phyloP scores from a whole-genome alignment of 176 grass and related monocot genomes.

The Olyra latifolia region DNA sequence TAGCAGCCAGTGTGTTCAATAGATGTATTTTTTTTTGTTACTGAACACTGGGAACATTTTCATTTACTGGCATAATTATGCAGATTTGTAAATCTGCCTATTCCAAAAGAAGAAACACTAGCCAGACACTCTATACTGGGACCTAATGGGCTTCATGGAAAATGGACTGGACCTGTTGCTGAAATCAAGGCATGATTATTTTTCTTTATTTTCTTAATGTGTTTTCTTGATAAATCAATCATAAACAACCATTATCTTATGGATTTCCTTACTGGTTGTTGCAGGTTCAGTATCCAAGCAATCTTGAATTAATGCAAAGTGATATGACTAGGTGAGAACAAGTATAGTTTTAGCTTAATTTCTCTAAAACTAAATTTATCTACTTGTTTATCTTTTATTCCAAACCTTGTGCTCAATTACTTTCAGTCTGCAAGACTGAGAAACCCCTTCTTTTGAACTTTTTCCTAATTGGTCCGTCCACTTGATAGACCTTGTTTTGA shows the following conservation, averaged over 20 bases:
- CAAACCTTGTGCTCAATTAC: not conserved
- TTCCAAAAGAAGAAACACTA: constrained; percentile 96
- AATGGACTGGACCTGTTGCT: constrained; percentile 67
- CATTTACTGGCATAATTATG: constrained; percentile 35
- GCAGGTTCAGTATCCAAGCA: constrained; percentile 96
- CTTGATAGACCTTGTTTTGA: not conserved
- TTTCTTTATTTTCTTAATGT: constrained; percentile 28
- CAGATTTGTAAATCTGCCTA: constrained; percentile 72
- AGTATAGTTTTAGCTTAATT: constrained; percentile 2
- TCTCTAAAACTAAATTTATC: constrained; percentile 5
- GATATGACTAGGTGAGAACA: constrained; percentile 66
- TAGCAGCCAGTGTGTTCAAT: constrained; percentile 19
- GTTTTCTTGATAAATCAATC: constrained; percentile 18
- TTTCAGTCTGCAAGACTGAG: not conserved
- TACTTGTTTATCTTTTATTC: not conserved
- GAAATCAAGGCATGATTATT: constrained; percentile 73
- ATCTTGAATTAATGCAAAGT: constrained; percentile 70
- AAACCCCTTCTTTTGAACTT: not conserved
- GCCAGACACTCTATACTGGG: constrained; percentile 99
- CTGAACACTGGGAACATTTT: constrained; percentile 1
- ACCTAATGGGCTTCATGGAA: constrained; percentile 78
- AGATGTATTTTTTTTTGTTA: constrained; percentile 12
- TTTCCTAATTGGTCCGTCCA: not conserved
- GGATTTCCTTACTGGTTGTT: constrained; percentile 39
- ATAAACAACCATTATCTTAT: constrained; percentile 33